Conservation (phyloP, 2,329 filamentous ascomycete species). For the Monilinia vaccinii-corymbosi region DNA sequence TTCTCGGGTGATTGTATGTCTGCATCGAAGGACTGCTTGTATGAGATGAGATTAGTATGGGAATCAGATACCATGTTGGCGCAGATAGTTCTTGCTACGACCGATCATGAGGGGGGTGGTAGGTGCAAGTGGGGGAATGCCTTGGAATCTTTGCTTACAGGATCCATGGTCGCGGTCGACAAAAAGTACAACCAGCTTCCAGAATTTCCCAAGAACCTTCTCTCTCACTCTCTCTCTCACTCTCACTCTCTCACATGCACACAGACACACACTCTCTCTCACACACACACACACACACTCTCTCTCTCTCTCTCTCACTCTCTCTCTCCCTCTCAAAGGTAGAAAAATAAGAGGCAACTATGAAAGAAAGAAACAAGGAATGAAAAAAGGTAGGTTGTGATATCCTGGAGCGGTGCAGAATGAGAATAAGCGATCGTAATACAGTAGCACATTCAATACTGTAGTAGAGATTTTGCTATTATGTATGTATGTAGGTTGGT, state of each 20-base stretch:
- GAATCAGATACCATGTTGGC: background rate
- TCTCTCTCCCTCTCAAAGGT: background rate
- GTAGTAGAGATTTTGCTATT: no score
- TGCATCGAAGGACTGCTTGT: constrained; percentile 21
- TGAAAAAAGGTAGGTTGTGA: no score
- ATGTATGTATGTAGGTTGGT: no score
- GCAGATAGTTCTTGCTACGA: background rate
- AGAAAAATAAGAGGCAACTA: background rate
- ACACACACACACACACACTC: no score
- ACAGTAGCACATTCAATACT: background rate
- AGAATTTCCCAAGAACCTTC: background rate
- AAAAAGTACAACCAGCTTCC: background rate
- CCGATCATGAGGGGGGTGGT: background rate
- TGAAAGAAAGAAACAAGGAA: background rate
- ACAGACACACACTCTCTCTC: no score
- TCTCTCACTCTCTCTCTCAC: no score
- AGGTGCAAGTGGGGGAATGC: constrained; percentile 2
- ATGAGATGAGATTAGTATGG: background rate
- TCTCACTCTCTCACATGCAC: no score
- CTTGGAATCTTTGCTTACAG: constrained; percentile 13
- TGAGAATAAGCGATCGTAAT: background rate
- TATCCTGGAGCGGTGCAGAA: background rate
- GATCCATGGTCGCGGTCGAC: constrained; percentile 12
- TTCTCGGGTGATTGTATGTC: constrained; percentile 28
- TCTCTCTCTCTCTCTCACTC: no score